Base-by-base conservation (phyloP, 768 basidiomycete species). In the Pholiota microspora region DNA sequence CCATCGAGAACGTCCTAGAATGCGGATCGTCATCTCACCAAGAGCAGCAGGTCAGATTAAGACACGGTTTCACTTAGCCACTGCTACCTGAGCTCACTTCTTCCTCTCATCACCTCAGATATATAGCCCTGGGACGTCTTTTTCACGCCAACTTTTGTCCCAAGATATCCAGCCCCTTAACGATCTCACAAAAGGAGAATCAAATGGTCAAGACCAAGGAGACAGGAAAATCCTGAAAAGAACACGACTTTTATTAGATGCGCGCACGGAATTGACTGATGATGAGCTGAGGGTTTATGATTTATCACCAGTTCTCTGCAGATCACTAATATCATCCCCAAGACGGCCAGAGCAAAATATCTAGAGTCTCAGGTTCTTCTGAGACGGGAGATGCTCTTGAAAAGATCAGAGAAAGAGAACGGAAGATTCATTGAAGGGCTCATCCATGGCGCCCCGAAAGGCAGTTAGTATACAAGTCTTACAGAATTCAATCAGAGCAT, bases 201-300 rank as follows among this genome's bases (percentile, higher is more conserved):
- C 57, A 16, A 60, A 54, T 27, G 54, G 44, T 34, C 52, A 56
- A 27, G 62, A 64, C 36, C 57, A 56, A 53, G 54, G 18, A 15
- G 59, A 58, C 12, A 58, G 58, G 5, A 71, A 66, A 62, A 73
- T 71, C 56, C 46, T 59, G 50, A 88, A 82, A 64, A 67, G 75
- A 52, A 87, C 79, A 8, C 77, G 84, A 42, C 65, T 85, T 36
- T 70, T 89, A 3, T 67, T 93, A 6, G 92, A 94, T 66, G 70
- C 77, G 4, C 78, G 89, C 56, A 94, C 84, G 4, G 92, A 94
- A 64, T 71, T 94, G 32, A 89, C 90, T 4, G 89, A 92, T 55
- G 86, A 89, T 3, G 89, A 94, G 69, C 73, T 94, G 40, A 88
- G 86, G 75, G 92, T 83, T 53, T 56, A 66, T 24, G n/a, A n/a